phyloP scores from a whole-genome alignment of 768 basidiomycete species.

The Leccinum imitatum region DNA sequence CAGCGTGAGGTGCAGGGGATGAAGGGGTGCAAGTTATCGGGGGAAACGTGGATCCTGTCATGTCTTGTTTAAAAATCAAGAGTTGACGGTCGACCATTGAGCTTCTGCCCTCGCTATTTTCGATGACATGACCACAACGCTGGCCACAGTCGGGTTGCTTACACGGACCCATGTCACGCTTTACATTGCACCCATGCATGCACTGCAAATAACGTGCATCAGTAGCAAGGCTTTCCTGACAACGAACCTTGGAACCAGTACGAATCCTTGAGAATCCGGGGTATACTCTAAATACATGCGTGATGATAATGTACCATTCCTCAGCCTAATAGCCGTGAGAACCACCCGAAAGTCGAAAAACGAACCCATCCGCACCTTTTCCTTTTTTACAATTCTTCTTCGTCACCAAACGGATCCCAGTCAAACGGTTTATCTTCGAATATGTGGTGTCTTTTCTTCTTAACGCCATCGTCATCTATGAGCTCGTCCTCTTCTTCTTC shows the following conservation, averaged over 20 bases:
- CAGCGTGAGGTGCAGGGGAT: too few species aligned
- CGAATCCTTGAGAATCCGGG: not conserved
- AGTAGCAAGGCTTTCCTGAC: not conserved
- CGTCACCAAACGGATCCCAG: conserved; percentile 33
- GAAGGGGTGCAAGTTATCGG: too few species aligned
- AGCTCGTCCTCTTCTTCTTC: conserved; percentile 25
- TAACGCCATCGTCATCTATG: not conserved
- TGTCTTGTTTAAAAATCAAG: too few species aligned
- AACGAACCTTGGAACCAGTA: not conserved
- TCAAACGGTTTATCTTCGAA: conserved; percentile 30
- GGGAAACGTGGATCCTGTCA: too few species aligned
- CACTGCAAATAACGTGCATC: not conserved
- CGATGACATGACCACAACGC: too few species aligned
- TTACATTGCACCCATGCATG: not conserved
- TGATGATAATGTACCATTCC: conserved; percentile 7
- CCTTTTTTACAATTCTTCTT: conserved; percentile 21
- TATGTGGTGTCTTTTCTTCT: conserved; percentile 21
- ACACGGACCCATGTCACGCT: too few species aligned
- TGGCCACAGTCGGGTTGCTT: too few species aligned
- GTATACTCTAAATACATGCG: conserved; percentile 9
- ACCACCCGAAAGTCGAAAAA: not conserved
- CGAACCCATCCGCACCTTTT: not conserved
- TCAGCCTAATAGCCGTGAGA: not conserved
- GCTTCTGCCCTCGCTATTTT: too few species aligned
- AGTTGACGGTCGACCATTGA: too few species aligned